Evolutionary conservation across 345 rosid species (phyloP).

Genomic region (Populus pruinosa): DNA sequence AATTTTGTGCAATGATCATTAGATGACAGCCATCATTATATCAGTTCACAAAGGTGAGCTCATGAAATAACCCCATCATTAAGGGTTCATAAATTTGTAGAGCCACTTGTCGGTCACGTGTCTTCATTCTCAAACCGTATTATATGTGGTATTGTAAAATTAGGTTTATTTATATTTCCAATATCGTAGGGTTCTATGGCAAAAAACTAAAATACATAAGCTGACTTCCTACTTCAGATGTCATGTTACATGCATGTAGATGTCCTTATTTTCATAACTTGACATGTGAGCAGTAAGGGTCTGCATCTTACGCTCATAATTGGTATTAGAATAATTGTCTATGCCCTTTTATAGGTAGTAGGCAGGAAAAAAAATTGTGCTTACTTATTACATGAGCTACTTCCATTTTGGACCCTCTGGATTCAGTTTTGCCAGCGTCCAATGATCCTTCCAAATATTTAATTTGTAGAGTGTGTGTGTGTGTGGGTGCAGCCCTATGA

Average conservation of each 20-base stretch:
- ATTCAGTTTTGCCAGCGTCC: neutral
- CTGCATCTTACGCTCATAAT: neutral
- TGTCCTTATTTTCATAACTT: neutral
- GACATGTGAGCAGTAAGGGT: neutral
- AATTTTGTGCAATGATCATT: constrained; percentile 21
- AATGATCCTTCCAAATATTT: neutral
- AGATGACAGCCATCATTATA: constrained; percentile 22
- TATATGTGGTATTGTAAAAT: neutral
- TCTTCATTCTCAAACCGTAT: constrained; percentile 11
- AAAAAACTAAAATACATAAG: neutral
- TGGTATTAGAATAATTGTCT: neutral
- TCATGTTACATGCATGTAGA: neutral
- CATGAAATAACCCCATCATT: constrained; percentile 35
- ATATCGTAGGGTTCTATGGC: neutral
- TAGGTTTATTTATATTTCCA: neutral
- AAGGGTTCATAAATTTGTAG: constrained; percentile 25
- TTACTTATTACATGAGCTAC: neutral
- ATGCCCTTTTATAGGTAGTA: too few species aligned
- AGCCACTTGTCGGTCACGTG: constrained; percentile 28
- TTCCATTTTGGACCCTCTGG: neutral
- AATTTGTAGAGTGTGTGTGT: neutral
- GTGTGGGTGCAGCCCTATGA: neutral
- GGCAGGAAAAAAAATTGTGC: too few species aligned
- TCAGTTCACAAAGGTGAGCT: constrained; percentile 24
- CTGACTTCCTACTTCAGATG: neutral